phyloP scores from a whole-genome alignment of 2,329 filamentous ascomycete genomes.

The Massarina eburnea region DNA sequence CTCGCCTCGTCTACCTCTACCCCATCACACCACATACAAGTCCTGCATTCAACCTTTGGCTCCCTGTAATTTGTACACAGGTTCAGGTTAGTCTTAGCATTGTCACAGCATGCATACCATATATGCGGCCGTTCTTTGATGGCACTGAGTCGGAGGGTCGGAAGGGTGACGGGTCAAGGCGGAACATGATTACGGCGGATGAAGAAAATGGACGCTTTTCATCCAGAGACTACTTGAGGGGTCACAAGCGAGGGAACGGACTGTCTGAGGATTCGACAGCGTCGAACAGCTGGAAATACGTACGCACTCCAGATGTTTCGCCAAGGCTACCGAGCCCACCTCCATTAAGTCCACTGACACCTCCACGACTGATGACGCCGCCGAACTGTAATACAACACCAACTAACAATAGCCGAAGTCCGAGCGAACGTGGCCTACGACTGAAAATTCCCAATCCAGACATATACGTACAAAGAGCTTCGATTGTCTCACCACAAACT shows the following conservation, averaged over 20 bases:
- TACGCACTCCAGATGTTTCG: conserved; percentile 21
- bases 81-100: conserved; percentile 32
- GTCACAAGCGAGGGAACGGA: conserved; percentile 11
- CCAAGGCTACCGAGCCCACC: conserved; percentile 22
- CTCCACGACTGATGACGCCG: conserved; percentile 14
- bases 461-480: conserved; percentile 2
- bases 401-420: conserved; percentile 6
- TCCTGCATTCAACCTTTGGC: conserved; percentile 31
- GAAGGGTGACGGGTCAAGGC: conserved; percentile 15
- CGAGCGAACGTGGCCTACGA: conserved; percentile 23
- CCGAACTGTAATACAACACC: conserved; percentile 7
- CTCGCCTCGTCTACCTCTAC: conserved; percentile 33
- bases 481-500: conserved; percentile 24
- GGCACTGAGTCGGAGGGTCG: conserved; percentile 18
- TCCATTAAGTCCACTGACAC: conserved; percentile 22
- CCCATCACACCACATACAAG: conserved; percentile 29
- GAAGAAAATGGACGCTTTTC: conserved; percentile 11
- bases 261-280: conserved; percentile 16
- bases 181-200: conserved; percentile 12
- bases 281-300: conserved; percentile 10
- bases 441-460: conserved; percentile 24
- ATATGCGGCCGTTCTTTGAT: conserved; percentile 34
- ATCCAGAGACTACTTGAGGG: conserved; percentile 15
- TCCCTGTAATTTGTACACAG: conserved; percentile 29
- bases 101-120: conserved; percentile 37